phyloP scores from a whole-genome alignment of 2,329 filamentous ascomycete genomes.

The Alternaria conjuncta region DNA sequence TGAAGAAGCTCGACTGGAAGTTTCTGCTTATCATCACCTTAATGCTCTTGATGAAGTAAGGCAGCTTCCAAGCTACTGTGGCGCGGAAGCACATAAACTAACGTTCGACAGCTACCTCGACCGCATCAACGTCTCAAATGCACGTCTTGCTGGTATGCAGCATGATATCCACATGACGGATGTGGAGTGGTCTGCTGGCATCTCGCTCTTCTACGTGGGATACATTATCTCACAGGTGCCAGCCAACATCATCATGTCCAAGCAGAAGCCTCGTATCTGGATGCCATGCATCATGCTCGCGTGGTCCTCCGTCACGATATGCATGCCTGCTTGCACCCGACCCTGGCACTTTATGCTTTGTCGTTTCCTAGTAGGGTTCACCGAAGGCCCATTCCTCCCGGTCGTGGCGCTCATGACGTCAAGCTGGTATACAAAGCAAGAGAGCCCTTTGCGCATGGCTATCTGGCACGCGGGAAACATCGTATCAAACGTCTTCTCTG shows the following conservation, averaged over 20 bases:
- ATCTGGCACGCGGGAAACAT: slow-evolving; percentile 57
- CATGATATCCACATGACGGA: slow-evolving; percentile 43
- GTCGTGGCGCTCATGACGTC: slow-evolving; percentile 48
- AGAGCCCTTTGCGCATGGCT: slow-evolving; percentile 53
- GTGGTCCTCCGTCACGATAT: slow-evolving; percentile 52
- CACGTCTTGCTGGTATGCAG: slow-evolving; percentile 50
- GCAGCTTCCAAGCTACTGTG: not conserved
- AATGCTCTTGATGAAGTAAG: slow-evolving; percentile 43
- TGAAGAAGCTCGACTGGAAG: slow-evolving; percentile 37
- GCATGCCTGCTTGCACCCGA: slow-evolving; percentile 50
- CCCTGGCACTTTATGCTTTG: slow-evolving; percentile 45
- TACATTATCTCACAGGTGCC: slow-evolving; percentile 56
- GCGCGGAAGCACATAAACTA: not conserved
- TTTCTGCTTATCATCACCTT: slow-evolving; percentile 40
- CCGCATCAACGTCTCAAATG: slow-evolving; percentile 51
- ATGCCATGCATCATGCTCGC: slow-evolving; percentile 51
- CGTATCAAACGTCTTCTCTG: slow-evolving; percentile 55
- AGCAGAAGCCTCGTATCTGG: slow-evolving; percentile 41
- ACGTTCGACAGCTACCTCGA: slow-evolving; percentile 46
- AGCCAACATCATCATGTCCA: slow-evolving; percentile 55
- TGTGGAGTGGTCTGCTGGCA: slow-evolving; percentile 49
- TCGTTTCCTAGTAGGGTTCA: slow-evolving; percentile 49
- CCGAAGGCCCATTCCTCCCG: slow-evolving; percentile 50
- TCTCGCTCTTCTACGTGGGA: slow-evolving; percentile 55
- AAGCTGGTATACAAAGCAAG: slow-evolving; percentile 57